Conservation (phyloP, 2,329 filamentous ascomycete species). For the Sporothrix variecibatus region DNA sequence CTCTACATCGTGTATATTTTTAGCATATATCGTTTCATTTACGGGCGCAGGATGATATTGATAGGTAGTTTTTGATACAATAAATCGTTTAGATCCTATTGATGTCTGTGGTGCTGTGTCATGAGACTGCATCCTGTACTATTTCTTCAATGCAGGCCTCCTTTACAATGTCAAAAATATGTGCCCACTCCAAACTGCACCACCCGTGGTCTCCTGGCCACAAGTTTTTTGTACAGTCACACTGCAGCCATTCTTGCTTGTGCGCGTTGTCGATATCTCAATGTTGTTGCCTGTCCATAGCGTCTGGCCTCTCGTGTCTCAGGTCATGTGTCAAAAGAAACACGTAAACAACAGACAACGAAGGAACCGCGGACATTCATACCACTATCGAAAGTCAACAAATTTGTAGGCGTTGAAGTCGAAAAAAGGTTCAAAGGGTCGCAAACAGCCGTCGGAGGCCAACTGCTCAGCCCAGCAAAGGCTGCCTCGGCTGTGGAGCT, state of each 20-base stretch:
- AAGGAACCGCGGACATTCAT: background rate
- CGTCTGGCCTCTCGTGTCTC: background rate
- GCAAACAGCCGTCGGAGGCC: constrained; percentile 1
- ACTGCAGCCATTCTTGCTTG: constrained; percentile 4
- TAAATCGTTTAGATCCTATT: background rate
- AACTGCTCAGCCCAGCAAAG: background rate
- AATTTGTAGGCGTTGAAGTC: background rate
- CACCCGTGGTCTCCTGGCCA: background rate
- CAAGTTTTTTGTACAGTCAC: background rate
- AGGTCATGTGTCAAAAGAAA: background rate
- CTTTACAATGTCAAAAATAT: background rate
- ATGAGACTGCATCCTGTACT: background rate
- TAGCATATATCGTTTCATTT: background rate
- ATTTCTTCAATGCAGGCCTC: too few relatives aligned
- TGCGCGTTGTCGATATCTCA: background rate
- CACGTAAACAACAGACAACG: background rate
- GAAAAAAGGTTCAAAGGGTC: background rate
- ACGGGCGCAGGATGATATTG: background rate
- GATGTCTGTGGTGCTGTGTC: background rate
- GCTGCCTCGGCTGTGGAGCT: constrained; percentile 20
- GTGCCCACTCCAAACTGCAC: background rate
- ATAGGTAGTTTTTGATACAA: background rate
- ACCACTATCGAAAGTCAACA: background rate
- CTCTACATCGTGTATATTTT: background rate
- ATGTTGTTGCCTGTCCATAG: background rate